These are phyloP conservation scores for Lactifluus subvellereus DNA, from an alignment of 768 basidiomycete species.

Conservation along the genomic window DNA sequence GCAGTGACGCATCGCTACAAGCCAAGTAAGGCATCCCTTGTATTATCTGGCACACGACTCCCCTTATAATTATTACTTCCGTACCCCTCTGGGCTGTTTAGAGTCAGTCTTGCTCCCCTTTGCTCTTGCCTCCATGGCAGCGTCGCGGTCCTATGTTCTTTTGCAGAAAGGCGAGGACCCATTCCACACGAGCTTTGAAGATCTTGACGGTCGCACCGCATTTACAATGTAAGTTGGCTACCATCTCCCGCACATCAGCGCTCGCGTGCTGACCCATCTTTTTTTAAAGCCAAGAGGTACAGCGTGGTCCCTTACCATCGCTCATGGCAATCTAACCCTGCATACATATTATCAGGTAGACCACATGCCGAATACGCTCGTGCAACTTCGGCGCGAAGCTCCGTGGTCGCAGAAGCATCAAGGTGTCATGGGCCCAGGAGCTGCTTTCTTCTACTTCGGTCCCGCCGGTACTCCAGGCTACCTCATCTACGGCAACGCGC, in stretches of 20 bases:
- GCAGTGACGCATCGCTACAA: not conserved
- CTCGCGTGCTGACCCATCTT: constrained; percentile 5
- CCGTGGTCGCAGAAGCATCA: constrained; percentile 64
- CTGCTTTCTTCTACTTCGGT: constrained; percentile 71
- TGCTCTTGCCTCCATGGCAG: constrained; percentile 24
- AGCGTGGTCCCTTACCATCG: not conserved
- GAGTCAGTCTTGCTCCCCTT: not conserved
- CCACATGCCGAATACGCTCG: constrained; percentile 52
- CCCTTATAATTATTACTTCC: constrained; percentile 6
- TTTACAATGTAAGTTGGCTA: constrained; percentile 56
- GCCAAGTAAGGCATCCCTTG: constrained; percentile 24
- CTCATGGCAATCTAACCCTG: not conserved
- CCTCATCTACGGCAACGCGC: constrained; percentile 63
- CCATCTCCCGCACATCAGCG: not conserved
- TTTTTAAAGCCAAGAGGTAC: constrained; percentile 18
- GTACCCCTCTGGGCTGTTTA: not conserved
- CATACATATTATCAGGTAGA: constrained; percentile 39
- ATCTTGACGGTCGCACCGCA: constrained; percentile 55
- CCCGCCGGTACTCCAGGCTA: constrained; percentile 56
- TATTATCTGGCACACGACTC: constrained; percentile 8
- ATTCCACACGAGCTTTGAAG: constrained; percentile 55
- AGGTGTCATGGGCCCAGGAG: constrained; percentile 74
- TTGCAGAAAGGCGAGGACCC: constrained; percentile 63
- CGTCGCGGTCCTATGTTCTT: constrained; percentile 43
- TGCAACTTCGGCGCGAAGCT: constrained; percentile 58